Evolutionary conservation across 2,329 filamentous ascomycete genomes (phyloP).

Genomic region (Endocalyx cinctus): DNA sequence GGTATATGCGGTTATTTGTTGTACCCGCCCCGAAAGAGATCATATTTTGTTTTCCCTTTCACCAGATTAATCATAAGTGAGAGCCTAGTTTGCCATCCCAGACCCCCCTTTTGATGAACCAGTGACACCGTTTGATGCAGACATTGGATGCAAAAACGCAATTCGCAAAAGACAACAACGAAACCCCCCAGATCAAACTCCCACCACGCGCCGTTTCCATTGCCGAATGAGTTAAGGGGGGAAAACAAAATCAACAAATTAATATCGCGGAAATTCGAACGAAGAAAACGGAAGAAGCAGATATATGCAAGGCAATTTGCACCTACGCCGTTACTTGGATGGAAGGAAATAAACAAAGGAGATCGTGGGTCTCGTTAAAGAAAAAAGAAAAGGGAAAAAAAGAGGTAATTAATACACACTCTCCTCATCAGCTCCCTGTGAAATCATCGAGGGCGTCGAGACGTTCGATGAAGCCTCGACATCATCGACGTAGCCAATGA

Average conservation of each 20-base stretch:
- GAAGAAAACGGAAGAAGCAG: no score
- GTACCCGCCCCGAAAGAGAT: no score
- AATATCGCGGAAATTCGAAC: no score
- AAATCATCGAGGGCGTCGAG: conserved; percentile 67
- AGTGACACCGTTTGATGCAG: conserved; percentile 30
- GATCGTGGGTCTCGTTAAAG: conserved; percentile 50
- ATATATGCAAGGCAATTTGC: conserved; percentile 42
- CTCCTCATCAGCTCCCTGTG: conserved; percentile 66
- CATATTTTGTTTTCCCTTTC: no score
- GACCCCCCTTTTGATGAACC: conserved; percentile 27
- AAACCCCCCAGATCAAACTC: no score
- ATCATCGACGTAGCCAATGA: conserved; percentile 91
- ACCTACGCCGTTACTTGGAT: conserved; percentile 23
- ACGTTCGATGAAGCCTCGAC: conserved; percentile 64
- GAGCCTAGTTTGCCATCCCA: conserved; percentile 26
- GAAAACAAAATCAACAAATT: conserved; percentile 27
- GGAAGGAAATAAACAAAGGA: conserved; percentile 34
- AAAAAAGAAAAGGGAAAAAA: no score
- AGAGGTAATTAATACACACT: conserved; percentile 61
- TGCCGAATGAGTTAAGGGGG: no score
- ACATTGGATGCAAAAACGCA: conserved; percentile 29
- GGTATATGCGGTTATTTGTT: no score
- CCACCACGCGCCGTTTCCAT: no score
- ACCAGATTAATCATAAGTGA: conserved; percentile 25
- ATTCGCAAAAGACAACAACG: no score